Conservation (phyloP, 305 asterid genomes). For the Nicotiana rustica region DNA sequence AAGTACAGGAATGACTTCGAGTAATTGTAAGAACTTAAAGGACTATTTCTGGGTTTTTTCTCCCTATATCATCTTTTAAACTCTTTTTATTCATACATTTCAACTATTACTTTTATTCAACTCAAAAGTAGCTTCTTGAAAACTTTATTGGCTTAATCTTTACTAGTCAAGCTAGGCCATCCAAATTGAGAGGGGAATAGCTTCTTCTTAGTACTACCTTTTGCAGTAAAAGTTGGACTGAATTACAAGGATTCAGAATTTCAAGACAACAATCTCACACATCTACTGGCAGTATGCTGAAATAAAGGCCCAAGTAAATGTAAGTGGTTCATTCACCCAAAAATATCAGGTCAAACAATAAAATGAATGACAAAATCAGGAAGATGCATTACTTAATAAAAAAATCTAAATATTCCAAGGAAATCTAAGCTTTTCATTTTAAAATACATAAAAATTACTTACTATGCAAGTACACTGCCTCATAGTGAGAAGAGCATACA, state of each 20-base stretch:
- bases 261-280: neutral
- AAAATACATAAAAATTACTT: neutral
- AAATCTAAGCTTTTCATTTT: neutral
- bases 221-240: slow-evolving; percentile 3
- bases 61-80: neutral
- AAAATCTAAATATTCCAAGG: neutral
- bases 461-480: slow-evolving; percentile 1
- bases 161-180: slow-evolving; percentile 2
- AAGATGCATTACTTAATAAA: neutral
- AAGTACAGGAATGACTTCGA: neutral
- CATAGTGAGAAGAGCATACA: slow-evolving; percentile 20
- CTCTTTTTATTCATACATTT: slow-evolving; percentile 10
- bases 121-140: slow-evolving; percentile 5
- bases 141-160: slow-evolving; percentile 17
- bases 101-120: neutral
- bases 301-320: slow-evolving; percentile 9
- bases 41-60: neutral
- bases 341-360: neutral
- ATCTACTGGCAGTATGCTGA: neutral
- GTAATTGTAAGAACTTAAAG: neutral
- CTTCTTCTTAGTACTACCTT: neutral
- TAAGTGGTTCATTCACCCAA: slow-evolving; percentile 1
- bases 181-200: slow-evolving; percentile 31
- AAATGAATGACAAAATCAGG: slow-evolving; percentile 4
- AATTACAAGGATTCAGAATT: neutral